Conservation (phyloP, 1,284 basidiomycete genomes). For the Albatrellus sp. region DNA sequence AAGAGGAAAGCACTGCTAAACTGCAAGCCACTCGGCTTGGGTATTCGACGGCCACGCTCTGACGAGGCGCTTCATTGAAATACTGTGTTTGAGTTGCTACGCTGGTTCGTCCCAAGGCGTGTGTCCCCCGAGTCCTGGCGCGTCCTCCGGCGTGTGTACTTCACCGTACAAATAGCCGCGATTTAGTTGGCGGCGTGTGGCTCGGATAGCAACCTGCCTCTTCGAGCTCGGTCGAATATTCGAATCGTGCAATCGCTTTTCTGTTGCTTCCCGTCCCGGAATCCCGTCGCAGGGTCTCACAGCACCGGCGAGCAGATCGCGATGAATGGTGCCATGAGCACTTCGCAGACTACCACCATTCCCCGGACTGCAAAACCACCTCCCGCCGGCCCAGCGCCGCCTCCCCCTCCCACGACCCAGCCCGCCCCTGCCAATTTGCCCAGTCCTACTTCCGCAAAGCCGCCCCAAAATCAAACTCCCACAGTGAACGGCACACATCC, state of each 20-base stretch:
- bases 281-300: constrained; percentile 1
- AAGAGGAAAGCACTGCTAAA: too few relatives aligned
- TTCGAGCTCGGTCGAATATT: constrained; percentile 4
- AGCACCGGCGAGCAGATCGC: constrained; percentile 7
- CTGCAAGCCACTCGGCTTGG: too few relatives aligned
- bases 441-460: constrained; percentile 10
- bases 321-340: constrained; percentile 30
- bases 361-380: constrained; percentile 22
- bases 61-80: too few relatives aligned
- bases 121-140: too few relatives aligned
- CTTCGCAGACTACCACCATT: constrained; percentile 1
- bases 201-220: not conserved
- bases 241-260: constrained; percentile 4
- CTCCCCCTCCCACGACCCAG: constrained; percentile 38
- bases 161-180: not conserved
- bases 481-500: constrained; percentile 18
- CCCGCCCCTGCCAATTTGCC: constrained; percentile 3
- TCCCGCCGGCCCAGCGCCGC: constrained; percentile 47
- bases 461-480: constrained; percentile 11
- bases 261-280: constrained; percentile 8
- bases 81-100: too few relatives aligned
- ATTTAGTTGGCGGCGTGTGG: not conserved
- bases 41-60: too few relatives aligned
- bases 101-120: too few relatives aligned
- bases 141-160: not conserved